Base-by-base conservation (phyloP, 2,329 filamentous ascomycete species). In the Diaporthe amygdali region DNA sequence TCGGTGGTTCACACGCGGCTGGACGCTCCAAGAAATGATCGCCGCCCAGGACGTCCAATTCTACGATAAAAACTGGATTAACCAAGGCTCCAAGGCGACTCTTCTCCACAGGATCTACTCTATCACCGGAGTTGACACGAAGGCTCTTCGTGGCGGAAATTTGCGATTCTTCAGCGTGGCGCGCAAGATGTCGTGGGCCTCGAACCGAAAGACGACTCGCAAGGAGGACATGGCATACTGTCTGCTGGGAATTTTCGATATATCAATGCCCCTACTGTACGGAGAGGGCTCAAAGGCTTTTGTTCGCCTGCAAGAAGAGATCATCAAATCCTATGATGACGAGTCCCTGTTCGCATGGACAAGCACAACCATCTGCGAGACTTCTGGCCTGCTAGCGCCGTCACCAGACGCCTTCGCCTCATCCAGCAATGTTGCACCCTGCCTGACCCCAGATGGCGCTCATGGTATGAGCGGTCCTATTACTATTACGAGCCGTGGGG, bases 81-180 rank as follows among this genome's bases (percentile, higher is more conserved):
- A 34, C 14, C 52, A 67, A 5, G 69, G 69, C 15, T 44, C 68
- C 34, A 59, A 68, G 30, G 49, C 20, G 1, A 49, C 25, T 20
- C 71, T 51, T 10, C 68, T 78, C 7, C 70, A 75, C 14, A 32
- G 30, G 4, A 71, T 76, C 27, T 77, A 76, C n/a, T 41, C 37
- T 2, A 52, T 69, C 5, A 69, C 67, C 3, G 32, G 44, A 4
- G 61, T 64, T 27, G 44, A 69, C 22, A 49, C 54, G 0, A 49
- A 69, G 10, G 41, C 47, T 10, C 30, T 51, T 73, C 75, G 15
- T 73, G 73, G 34, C 66, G 73, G 9, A 66, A 69, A 54, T 46
- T 68, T 56, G 66, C 61, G 22, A 3, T 39, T 39, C 22, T 39
- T 49, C 56, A 52, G 46, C 34, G 44, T 54, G 9, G 55, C 68